phyloP scores from a whole-genome alignment of 257 asterid genomes.

The Solanum raphanifolium region DNA sequence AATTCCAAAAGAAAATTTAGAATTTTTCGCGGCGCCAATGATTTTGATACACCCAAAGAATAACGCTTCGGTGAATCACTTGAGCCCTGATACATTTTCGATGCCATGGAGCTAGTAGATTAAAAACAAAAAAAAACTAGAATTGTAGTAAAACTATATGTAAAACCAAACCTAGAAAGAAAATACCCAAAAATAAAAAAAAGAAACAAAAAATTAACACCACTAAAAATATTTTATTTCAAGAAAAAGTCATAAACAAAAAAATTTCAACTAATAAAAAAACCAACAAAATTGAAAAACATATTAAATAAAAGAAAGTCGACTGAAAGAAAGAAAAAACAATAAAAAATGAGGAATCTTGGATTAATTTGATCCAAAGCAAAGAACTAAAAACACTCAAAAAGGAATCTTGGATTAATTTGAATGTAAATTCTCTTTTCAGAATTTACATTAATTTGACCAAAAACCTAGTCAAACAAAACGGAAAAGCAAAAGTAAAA shows the following conservation, averaged over 20 bases:
- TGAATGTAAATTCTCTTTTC: not conserved
- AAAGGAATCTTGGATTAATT: too few species aligned
- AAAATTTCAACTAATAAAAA: not conserved
- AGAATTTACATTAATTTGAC: not conserved
- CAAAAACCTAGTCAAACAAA: constrained; percentile 1
- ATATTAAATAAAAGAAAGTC: not conserved
- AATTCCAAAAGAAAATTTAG: constrained; percentile 22
- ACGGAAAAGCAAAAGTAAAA: not conserved
- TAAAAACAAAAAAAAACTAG: not conserved
- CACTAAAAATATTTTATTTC: not conserved
- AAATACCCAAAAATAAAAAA: not conserved
- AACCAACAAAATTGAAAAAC: not conserved
- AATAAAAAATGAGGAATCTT: not conserved
- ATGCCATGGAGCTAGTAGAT: too few species aligned
- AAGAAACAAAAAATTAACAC: not conserved
- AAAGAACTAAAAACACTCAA: too few species aligned
- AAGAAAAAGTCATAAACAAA: not conserved
- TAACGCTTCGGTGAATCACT: not conserved
- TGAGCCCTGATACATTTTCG: too few species aligned
- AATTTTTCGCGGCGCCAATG: constrained; percentile 18
- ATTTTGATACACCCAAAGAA: not conserved
- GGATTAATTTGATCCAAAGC: not conserved
- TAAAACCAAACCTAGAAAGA: not conserved
- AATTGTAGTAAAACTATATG: not conserved
- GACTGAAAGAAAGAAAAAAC: not conserved